phyloP scores from a whole-genome alignment of 495 filamentous ascomycete genomes.

The Lophiostoma macrostomum region DNA sequence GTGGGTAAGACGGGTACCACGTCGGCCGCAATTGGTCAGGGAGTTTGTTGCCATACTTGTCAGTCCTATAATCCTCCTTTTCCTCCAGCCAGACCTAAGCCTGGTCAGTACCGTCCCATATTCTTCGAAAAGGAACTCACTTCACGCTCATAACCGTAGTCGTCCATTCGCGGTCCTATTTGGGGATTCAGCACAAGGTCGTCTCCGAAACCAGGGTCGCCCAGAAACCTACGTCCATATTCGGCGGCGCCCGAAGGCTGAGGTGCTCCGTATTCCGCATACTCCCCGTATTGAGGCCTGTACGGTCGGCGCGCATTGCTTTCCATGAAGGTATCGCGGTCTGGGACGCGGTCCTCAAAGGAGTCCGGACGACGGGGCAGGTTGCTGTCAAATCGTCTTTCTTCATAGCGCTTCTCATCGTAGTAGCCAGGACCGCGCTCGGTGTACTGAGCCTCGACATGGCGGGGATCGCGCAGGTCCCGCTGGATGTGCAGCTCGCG shows the following conservation, averaged over 20 bases:
- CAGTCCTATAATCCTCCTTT: slow-evolving; percentile 16
- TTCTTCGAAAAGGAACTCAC: slow-evolving; percentile 6
- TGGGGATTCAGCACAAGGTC: slow-evolving; percentile 23
- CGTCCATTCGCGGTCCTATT: not conserved
- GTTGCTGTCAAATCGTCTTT: slow-evolving; percentile 12
- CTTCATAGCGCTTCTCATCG: slow-evolving; percentile 27
- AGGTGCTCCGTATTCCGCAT: slow-evolving; percentile 20
- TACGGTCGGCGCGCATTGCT: not conserved
- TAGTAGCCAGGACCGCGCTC: slow-evolving; percentile 15
- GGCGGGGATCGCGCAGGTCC: slow-evolving; percentile 21
- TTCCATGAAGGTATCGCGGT: slow-evolving; percentile 24
- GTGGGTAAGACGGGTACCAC: slow-evolving; percentile 6
- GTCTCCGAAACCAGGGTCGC: slow-evolving; percentile 25
- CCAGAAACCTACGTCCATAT: slow-evolving; percentile 7
- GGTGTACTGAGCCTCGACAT: slow-evolving; percentile 22
- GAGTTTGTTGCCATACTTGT: slow-evolving; percentile 18
- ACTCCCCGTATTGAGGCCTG: slow-evolving; percentile 8
- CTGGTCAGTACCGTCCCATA: not conserved
- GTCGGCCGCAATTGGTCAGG: slow-evolving; percentile 3
- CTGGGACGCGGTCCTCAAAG: slow-evolving; percentile 23
- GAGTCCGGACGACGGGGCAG: slow-evolving; percentile 10
- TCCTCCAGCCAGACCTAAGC: slow-evolving; percentile 18
- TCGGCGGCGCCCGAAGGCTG: slow-evolving; percentile 12
- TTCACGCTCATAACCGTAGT: slow-evolving; percentile 9
- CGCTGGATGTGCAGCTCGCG: slow-evolving; percentile 23